Evolutionary conservation across 2,329 filamentous ascomycete species (phyloP).

Genomic region (Alternaria longipes): DNA sequence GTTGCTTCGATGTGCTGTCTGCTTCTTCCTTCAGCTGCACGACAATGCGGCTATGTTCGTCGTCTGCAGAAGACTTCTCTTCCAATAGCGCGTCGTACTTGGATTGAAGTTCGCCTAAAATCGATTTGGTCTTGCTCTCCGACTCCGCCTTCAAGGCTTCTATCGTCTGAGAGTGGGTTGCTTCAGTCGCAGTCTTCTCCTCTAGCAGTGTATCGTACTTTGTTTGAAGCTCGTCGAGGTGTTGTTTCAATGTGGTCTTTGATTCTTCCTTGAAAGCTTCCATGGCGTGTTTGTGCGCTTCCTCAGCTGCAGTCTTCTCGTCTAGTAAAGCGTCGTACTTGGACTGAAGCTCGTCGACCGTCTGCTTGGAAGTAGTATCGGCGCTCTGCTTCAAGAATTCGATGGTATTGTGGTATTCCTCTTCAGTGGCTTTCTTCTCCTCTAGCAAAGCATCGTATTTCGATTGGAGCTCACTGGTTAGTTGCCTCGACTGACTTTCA

Average conservation of each 20-base stretch:
- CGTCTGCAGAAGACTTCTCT: conserved; percentile 27
- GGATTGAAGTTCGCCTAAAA: conserved; percentile 18
- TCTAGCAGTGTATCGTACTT: conserved; percentile 23
- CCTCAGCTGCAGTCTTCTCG: conserved; percentile 40
- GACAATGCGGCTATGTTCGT: conserved; percentile 2
- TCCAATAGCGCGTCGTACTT: conserved; percentile 28
- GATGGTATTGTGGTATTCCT: conserved; percentile 35
- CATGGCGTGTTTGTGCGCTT: conserved; percentile 36
- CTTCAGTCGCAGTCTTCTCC: conserved; percentile 8
- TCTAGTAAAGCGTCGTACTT: conserved; percentile 33
- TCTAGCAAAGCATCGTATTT: conserved; percentile 40
- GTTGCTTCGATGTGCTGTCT: conserved; percentile 10
- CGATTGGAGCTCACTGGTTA: conserved; percentile 39
- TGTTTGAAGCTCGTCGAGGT: conserved; percentile 19
- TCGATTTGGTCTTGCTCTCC: conserved; percentile 7
- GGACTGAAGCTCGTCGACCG: conserved; percentile 17
- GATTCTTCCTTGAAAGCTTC: conserved; percentile 37
- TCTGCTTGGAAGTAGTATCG: conserved; percentile 28
- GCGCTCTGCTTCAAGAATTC: conserved; percentile 39
- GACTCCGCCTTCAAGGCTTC: conserved; percentile 12
- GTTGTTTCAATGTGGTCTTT: conserved; percentile 27
- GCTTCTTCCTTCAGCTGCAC: conserved; percentile 1
- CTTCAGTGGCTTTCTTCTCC: conserved; percentile 40
- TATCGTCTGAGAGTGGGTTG: conserved; percentile 3
- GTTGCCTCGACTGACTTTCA: conserved; percentile 29